phyloP scores from a whole-genome alignment of 768 basidiomycete species.

The Lactarius deliciosus region DNA sequence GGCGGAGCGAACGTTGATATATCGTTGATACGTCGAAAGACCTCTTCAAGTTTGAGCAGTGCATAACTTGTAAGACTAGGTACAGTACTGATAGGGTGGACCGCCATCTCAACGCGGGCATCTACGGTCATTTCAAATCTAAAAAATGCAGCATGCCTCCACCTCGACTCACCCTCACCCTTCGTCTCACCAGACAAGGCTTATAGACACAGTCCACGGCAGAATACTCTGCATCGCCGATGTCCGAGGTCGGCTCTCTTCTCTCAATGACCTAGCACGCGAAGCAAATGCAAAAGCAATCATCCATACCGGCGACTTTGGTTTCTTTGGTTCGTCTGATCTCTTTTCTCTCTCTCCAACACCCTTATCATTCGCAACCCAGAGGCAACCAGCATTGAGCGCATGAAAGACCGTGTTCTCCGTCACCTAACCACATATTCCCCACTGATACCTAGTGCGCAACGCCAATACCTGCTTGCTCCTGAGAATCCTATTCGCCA shows the following conservation, averaged over 20 bases:
- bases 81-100: too few species aligned
- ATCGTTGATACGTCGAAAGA: too few species aligned
- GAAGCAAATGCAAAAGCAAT: slow-evolving; percentile 89
- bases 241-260: slow-evolving; percentile 82
- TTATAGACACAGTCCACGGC: slow-evolving; percentile 75
- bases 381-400: slow-evolving; percentile 79
- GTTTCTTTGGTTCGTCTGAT: slow-evolving; percentile 77
- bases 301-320: slow-evolving; percentile 98
- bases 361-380: slow-evolving; percentile 30
- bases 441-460: slow-evolving; percentile 81
- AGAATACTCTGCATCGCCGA: slow-evolving; percentile 95
- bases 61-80: too few species aligned
- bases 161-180: slow-evolving; percentile 56
- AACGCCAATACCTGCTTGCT: slow-evolving; percentile 74
- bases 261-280: slow-evolving; percentile 85
- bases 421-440: slow-evolving; percentile 97
- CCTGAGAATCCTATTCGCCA: slow-evolving; percentile 75
- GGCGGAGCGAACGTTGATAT: too few species aligned
- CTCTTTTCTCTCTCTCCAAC: not conserved
- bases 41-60: too few species aligned
- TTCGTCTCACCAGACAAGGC: slow-evolving; percentile 71
- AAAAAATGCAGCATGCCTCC: slow-evolving; percentile 53
- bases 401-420: slow-evolving; percentile 94
- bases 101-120: not conserved
- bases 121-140: not conserved